Percentiles rank a stretch among this genome's conserved stretches.
Evolutionary conservation across 768 basidiomycete genomes (phyloP).

Genomic region (Paxillus involutus): DNA sequence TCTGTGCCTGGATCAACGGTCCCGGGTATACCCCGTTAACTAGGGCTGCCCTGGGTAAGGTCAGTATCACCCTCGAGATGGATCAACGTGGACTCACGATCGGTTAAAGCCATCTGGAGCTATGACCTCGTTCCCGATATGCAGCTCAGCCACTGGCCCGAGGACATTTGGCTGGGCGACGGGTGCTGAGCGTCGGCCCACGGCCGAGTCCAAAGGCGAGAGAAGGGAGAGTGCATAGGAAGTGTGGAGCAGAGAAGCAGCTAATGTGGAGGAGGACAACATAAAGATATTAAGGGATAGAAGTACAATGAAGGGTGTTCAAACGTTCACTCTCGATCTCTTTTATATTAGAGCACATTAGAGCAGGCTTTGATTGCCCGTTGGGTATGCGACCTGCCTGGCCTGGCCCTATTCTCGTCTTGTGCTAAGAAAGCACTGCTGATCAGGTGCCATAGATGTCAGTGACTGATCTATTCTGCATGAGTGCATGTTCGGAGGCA

Average conservation of each 20-base stretch:
- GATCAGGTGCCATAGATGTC: too few relatives aligned
- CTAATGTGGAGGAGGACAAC: not conserved
- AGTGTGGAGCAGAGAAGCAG: not conserved
- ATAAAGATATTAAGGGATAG: not conserved
- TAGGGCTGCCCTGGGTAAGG: not conserved
- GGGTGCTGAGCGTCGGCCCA: not conserved
- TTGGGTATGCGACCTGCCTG: too few relatives aligned
- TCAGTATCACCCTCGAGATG: too few relatives aligned
- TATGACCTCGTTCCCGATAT: slow-evolving; percentile 29
- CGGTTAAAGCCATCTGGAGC: not conserved
- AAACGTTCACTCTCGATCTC: too few relatives aligned
- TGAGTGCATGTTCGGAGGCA: too few relatives aligned
- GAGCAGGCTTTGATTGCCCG: too few relatives aligned
- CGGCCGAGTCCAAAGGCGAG: too few relatives aligned
- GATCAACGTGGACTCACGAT: not conserved
- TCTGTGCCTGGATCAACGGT: not conserved
- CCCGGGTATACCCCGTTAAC: slow-evolving; percentile 2
- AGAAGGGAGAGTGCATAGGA: not conserved
- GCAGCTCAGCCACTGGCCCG: slow-evolving; percentile 18
- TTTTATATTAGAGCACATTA: too few relatives aligned
- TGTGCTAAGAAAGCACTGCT: too few relatives aligned
- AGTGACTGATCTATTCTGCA: too few relatives aligned
- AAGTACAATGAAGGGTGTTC: too few relatives aligned
- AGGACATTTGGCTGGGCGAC: not conserved
- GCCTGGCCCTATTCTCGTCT: too few relatives aligned